A percentile compares a stretch with the other conserved stretches of the same genome.
These are phyloP conservation scores for Ambrosia artemisiifolia DNA, from an alignment of 129 eudicot genomes.

Conservation along the genomic window DNA sequence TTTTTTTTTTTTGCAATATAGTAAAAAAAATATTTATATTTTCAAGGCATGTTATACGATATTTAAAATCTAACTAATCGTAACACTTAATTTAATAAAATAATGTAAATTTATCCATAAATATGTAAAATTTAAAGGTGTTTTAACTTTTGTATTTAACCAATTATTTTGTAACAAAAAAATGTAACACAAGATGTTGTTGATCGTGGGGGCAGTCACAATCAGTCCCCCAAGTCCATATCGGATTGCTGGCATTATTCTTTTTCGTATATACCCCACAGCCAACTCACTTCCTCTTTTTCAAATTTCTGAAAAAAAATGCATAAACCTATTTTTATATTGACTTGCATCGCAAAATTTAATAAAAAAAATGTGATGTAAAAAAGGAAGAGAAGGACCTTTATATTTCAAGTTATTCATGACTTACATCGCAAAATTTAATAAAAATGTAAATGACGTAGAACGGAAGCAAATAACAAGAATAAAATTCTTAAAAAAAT, in stretches of 20 bases:
- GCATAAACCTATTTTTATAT: too few relatives aligned
- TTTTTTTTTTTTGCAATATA: too few relatives aligned
- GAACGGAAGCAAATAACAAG: too few relatives aligned
- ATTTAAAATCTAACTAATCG: neutral
- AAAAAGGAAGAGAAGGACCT: too few relatives aligned
- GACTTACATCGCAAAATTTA: too few relatives aligned
- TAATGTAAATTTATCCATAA: too few relatives aligned
- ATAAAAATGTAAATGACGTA: too few relatives aligned
- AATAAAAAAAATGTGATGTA: too few relatives aligned
- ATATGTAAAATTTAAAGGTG: neutral
- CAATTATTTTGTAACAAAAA: neutral
- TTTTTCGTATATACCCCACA: neutral
- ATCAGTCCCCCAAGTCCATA: slow-evolving; percentile 1
- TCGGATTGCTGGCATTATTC: neutral
- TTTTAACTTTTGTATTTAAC: neutral
- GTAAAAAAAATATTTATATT: too few relatives aligned
- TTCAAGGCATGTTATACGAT: neutral
- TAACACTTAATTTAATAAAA: neutral
- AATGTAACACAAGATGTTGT: neutral
- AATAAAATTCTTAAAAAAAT: too few relatives aligned
- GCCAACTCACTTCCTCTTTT: neutral
- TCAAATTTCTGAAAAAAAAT: neutral
- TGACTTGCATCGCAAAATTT: too few relatives aligned
- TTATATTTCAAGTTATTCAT: too few relatives aligned
- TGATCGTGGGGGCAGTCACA: neutral